These are phyloP conservation scores for Penicillium pancosmium DNA, from an alignment of 495 filamentous ascomycete species.

Conservation along the genomic window DNA sequence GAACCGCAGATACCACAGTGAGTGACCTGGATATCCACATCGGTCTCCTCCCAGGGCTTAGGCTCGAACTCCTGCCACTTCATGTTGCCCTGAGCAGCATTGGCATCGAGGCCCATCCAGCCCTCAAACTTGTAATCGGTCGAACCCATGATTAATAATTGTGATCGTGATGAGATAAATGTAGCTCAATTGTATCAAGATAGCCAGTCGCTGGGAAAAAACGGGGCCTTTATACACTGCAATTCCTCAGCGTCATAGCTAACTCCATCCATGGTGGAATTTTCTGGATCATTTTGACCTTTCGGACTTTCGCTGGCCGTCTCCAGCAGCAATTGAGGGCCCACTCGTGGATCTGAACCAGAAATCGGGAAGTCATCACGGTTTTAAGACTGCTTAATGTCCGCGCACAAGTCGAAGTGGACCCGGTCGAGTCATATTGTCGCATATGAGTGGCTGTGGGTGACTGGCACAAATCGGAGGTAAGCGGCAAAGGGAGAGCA, in stretches of 20 bases:
- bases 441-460: background rate
- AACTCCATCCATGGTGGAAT: background rate
- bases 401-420: slow-evolving; percentile 10
- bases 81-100: slow-evolving; percentile 73
- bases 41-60: slow-evolving; percentile 79
- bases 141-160: slow-evolving; percentile 40
- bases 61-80: slow-evolving; percentile 75
- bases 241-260: background rate
- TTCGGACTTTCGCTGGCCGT: no score
- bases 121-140: slow-evolving; percentile 73
- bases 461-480: background rate
- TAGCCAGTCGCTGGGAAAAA: background rate
- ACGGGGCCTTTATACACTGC: background rate
- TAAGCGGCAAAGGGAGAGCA: background rate
- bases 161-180: background rate
- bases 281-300: background rate
- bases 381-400: slow-evolving; percentile 17
- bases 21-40: slow-evolving; percentile 59
- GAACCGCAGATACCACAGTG: slow-evolving; percentile 52
- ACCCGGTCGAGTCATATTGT: background rate
- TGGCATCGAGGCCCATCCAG: slow-evolving; percentile 71
- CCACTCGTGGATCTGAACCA: slow-evolving; percentile 17
- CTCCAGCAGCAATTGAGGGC: slow-evolving; percentile 50
- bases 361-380: slow-evolving; percentile 20
- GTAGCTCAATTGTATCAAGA: slow-evolving; percentile 19